These are phyloP conservation scores for Pholiota molesta DNA, from an alignment of 768 basidiomycete genomes.

Conservation along the genomic window DNA sequence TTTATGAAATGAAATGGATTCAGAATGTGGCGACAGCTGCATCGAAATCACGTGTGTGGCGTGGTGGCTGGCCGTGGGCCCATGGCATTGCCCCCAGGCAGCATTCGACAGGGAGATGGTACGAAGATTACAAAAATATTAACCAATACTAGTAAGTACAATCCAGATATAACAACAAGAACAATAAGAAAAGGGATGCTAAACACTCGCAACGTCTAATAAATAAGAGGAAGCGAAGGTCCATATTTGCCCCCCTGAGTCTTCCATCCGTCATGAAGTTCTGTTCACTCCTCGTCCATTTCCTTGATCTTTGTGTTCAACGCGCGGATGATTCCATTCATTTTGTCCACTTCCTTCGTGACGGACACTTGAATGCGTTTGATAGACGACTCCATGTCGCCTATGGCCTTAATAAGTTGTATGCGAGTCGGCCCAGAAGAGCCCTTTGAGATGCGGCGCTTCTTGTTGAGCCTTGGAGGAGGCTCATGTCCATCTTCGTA, in stretches of 20 bases:
- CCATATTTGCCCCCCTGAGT: slow-evolving; percentile 10
- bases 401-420: slow-evolving; percentile 35
- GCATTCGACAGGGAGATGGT: slow-evolving; percentile 21
- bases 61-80: neutral
- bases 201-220: slow-evolving; percentile 18
- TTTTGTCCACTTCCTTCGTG: slow-evolving; percentile 37
- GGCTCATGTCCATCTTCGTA: slow-evolving; percentile 35
- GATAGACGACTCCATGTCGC: slow-evolving; percentile 37
- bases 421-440: slow-evolving; percentile 29
- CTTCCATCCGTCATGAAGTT: slow-evolving; percentile 7
- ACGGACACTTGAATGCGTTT: slow-evolving; percentile 36
- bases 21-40: too few relatives aligned
- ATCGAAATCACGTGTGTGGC: neutral
- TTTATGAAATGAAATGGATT: too few relatives aligned
- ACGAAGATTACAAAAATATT: slow-evolving; percentile 25
- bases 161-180: slow-evolving; percentile 26
- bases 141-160: slow-evolving; percentile 30
- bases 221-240: slow-evolving; percentile 18
- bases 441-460: slow-evolving; percentile 35
- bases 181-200: slow-evolving; percentile 19
- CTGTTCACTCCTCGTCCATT: slow-evolving; percentile 33
- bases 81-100: neutral
- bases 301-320: slow-evolving; percentile 36
- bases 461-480: slow-evolving; percentile 33
- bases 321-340: slow-evolving; percentile 32